Percentiles rank a stretch among this genome's conserved stretches.
Evolutionary conservation across 23 red algal genomes (phyloP).

Genomic region (Porphyridium purpureum): DNA sequence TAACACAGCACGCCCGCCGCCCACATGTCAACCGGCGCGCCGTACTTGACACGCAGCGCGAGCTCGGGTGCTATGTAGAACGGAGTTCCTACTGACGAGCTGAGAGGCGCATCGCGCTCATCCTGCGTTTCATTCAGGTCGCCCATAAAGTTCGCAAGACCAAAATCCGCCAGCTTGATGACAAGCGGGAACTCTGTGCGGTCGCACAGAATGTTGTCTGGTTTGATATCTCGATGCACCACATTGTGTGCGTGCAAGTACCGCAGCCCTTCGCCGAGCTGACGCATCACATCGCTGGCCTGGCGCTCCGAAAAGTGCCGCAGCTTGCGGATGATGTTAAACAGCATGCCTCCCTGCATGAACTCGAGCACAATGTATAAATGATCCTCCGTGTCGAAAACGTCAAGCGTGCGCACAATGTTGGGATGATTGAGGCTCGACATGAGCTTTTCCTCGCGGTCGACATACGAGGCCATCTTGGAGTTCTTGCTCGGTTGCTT

Average conservation of each 20-base stretch:
- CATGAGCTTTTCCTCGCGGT: slow-evolving; percentile 31
- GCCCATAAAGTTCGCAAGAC: slow-evolving; percentile 71
- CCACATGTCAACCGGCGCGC: slow-evolving; percentile 78
- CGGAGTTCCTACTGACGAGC: slow-evolving; percentile 63
- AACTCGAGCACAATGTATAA: slow-evolving; percentile 52
- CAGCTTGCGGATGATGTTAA: slow-evolving; percentile 50
- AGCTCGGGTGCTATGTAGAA: slow-evolving; percentile 92
- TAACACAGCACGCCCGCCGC: slow-evolving; percentile 75
- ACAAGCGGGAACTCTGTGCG: slow-evolving; percentile 39
- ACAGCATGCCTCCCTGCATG: slow-evolving; percentile 63
- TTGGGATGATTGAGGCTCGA: slow-evolving; percentile 19
- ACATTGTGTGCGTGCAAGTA: slow-evolving; percentile 53
- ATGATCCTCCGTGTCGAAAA: slow-evolving; percentile 49
- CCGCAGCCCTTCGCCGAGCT: slow-evolving; percentile 51
- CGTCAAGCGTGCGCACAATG: slow-evolving; percentile 43
- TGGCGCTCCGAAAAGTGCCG: slow-evolving; percentile 64
- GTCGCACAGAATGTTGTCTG: slow-evolving; percentile 59
- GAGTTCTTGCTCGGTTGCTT: slow-evolving; percentile 1
- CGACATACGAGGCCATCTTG: slow-evolving; percentile 16
- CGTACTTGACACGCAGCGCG: slow-evolving; percentile 53
- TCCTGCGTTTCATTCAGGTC: slow-evolving; percentile 37
- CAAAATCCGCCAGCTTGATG: slow-evolving; percentile 95
- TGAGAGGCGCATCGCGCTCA: slow-evolving; percentile 27
- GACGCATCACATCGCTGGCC: slow-evolving; percentile 41
- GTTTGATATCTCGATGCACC: slow-evolving; percentile 74